These are phyloP conservation scores for Elsinoe australis DNA, from an alignment of 2,329 filamentous ascomycete genomes.

Conservation along the genomic window DNA sequence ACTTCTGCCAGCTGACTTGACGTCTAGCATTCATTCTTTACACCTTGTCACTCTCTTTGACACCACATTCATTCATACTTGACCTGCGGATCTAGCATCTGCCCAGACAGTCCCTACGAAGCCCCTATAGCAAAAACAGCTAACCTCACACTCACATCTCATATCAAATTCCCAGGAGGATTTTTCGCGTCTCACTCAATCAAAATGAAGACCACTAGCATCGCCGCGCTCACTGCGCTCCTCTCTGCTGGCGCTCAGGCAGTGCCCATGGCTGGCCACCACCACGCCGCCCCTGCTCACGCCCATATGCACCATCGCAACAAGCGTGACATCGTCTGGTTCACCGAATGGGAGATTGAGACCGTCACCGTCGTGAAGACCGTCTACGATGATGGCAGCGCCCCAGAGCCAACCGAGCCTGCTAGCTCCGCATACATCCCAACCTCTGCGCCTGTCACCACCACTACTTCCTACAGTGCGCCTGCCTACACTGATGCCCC, in stretches of 20 bases:
- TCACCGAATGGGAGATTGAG: constrained; percentile 42
- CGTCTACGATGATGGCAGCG: constrained; percentile 36
- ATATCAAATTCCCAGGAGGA: constrained; percentile 8
- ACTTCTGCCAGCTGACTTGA: constrained; percentile 15
- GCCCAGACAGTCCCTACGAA: constrained; percentile 6
- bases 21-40: constrained; percentile 10
- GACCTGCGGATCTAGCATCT: neutral
- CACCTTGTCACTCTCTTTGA: constrained; percentile 14
- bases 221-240: constrained; percentile 15
- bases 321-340: constrained; percentile 42
- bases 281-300: constrained; percentile 7
- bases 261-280: constrained; percentile 16
- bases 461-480: constrained; percentile 22
- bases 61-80: constrained; percentile 7
- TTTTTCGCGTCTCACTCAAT: neutral
- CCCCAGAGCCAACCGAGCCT: constrained; percentile 21
- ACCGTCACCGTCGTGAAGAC: constrained; percentile 46
- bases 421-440: constrained; percentile 5
- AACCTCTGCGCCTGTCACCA: constrained; percentile 20
- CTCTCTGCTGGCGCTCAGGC: constrained; percentile 16
- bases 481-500: constrained; percentile 10
- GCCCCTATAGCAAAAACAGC: too few relatives aligned
- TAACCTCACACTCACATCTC: neutral
- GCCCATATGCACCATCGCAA: constrained; percentile 19
- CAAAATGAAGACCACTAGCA: constrained; percentile 15